phyloP scores from a whole-genome alignment of 2,329 filamentous ascomycete species.

The Paracoccidioides brasiliensis region DNA sequence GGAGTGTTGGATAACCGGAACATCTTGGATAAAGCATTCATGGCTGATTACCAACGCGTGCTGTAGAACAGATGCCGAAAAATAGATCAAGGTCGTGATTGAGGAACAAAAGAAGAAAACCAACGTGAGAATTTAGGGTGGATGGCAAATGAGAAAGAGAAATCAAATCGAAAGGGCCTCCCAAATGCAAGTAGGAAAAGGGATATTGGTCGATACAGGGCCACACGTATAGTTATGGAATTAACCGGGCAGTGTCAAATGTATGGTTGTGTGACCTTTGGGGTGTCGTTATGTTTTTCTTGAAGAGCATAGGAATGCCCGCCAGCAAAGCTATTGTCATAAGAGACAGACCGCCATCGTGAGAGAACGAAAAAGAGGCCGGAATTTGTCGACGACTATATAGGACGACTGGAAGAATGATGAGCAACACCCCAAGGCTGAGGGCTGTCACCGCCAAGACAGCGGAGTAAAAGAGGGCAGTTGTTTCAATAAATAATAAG shows the following conservation, averaged over 20 bases:
- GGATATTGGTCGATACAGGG: neutral
- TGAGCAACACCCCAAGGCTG: neutral
- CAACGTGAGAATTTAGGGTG: neutral
- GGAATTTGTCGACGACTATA: neutral
- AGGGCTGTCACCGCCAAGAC: neutral
- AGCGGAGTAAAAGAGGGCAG: neutral
- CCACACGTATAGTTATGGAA: neutral
- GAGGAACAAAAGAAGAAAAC: neutral
- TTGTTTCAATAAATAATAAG: neutral
- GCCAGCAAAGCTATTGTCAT: conserved; percentile 29
- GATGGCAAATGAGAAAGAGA: neutral
- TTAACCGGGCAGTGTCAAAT: neutral
- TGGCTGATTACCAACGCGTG: neutral
- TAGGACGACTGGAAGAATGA: neutral
- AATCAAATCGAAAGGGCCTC: neutral
- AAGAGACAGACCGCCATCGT: conserved; percentile 28
- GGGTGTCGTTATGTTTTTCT: conserved; percentile 5
- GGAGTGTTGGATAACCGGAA: conserved; percentile 30
- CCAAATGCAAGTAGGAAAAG: neutral
- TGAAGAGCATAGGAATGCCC: conserved; percentile 19
- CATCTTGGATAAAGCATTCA: conserved; percentile 23
- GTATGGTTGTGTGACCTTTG: neutral
- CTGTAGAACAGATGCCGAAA: neutral
- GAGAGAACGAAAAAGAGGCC: conserved; percentile 5
- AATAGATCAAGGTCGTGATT: neutral